Conservation (phyloP, 176 grass and related monocot species). For the Chloris gayana region DNA sequence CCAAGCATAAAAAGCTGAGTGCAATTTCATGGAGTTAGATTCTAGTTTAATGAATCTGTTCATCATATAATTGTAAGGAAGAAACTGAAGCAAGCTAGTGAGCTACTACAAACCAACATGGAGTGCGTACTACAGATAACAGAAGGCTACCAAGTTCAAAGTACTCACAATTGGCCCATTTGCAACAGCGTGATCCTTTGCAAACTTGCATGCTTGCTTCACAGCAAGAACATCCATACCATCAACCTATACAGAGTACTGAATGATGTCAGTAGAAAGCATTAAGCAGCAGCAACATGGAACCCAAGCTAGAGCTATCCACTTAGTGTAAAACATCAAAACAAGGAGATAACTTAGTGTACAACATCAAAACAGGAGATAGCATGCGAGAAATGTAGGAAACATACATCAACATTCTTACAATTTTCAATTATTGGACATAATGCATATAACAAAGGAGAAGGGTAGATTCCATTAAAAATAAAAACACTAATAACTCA, state of each 20-base stretch:
- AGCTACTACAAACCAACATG: not conserved
- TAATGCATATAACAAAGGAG: slow-evolving; percentile 1
- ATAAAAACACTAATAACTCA: not conserved
- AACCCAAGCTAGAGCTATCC: not conserved
- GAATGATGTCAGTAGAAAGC: not conserved
- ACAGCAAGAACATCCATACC: slow-evolving; percentile 99
- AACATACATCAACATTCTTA: not conserved
- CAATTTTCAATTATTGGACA: not conserved
- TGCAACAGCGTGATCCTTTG: slow-evolving; percentile 81
- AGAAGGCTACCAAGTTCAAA: not conserved
- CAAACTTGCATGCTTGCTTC: slow-evolving; percentile 94
- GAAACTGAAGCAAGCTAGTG: not conserved
- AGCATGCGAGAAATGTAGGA: not conserved
- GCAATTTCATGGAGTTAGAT: not conserved
- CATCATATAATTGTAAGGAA: not conserved
- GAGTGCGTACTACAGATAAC: not conserved
- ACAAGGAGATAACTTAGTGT: not conserved
- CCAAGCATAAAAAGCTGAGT: not conserved
- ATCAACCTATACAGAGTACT: slow-evolving; percentile 62
- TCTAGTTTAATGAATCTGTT: not conserved
- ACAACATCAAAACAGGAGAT: not conserved
- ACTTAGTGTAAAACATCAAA: not conserved
- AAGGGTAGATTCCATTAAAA: not conserved
- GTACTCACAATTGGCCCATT: slow-evolving; percentile 92
- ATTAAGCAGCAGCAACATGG: slow-evolving; percentile 12